Conservation (phyloP, 208 protist species). For the Trypanosoma scelopori region DNA sequence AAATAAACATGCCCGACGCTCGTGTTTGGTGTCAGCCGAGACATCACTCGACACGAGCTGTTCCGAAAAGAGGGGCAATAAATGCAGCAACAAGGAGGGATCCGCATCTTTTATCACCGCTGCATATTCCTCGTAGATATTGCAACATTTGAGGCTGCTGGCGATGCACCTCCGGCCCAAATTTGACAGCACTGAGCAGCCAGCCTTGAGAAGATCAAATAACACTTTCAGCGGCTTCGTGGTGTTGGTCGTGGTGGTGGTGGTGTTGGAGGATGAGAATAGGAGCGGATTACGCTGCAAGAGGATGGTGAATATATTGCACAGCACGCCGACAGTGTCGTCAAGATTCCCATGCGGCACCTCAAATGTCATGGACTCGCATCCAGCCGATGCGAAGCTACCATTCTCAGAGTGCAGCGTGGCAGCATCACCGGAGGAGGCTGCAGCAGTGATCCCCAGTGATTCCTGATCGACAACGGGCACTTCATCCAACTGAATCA, state of each 20-base stretch:
- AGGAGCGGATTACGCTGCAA: conserved; percentile 36
- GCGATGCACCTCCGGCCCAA: conserved; percentile 60
- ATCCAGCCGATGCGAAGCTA: not conserved
- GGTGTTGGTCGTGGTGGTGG: too few species aligned
- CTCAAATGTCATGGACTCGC: not conserved
- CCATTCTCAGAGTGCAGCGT: not conserved
- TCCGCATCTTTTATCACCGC: conserved; percentile 38
- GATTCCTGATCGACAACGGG: conserved; percentile 15
- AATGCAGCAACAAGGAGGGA: conserved; percentile 35
- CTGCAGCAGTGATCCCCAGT: not conserved
- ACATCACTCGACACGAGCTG: conserved; percentile 34
- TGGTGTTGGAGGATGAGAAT: too few species aligned
- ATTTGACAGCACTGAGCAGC: conserved; percentile 42
- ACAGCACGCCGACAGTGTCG: conserved; percentile 13
- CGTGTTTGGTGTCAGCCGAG: conserved; percentile 32
- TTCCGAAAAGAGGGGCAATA: conserved; percentile 45
- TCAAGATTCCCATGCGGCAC: not conserved
- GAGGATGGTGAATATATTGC: conserved; percentile 48
- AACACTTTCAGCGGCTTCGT: conserved; percentile 37
- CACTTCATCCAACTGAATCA: conserved; percentile 35
- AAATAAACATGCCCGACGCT: conserved; percentile 68
- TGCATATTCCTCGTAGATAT: conserved; percentile 54
- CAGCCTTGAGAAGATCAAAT: conserved; percentile 43
- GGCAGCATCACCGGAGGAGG: not conserved
- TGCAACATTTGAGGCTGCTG: conserved; percentile 51